These are phyloP conservation scores for Cinnamomum chago DNA, from an alignment of 164 flowering plant species.

Conservation along the genomic window DNA sequence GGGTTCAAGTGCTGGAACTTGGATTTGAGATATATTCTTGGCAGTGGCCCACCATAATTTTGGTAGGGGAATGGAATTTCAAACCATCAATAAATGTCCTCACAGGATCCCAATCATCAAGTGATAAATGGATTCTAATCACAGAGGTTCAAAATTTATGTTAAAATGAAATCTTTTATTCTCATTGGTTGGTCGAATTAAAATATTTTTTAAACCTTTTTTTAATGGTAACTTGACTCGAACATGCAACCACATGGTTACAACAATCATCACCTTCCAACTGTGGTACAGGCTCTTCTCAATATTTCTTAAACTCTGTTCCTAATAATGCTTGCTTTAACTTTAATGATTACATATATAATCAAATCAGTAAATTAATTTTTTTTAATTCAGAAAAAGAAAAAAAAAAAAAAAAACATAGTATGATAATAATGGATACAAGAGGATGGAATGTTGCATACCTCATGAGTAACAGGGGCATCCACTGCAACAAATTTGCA, in stretches of 20 bases:
- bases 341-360: neutral
- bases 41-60: neutral
- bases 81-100: neutral
- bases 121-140: neutral
- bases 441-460: slow-evolving; percentile 19
- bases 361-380: neutral
- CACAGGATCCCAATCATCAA: neutral
- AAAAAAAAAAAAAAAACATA: neutral
- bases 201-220: no score
- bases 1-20: neutral
- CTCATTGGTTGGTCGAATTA: no score
- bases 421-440: neutral
- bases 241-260: no score
- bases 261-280: no score
- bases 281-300: no score
- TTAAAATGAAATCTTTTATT: no score
- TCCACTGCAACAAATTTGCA: slow-evolving; percentile 51
- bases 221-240: no score
- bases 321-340: neutral
- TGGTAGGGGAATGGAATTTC: neutral
- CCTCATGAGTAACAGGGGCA: slow-evolving; percentile 67
- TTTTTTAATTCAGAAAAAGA: neutral
- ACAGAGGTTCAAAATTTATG: neutral
- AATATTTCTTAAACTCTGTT: neutral
- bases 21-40: neutral